phyloP scores from a whole-genome alignment of 2,329 filamentous ascomycete species.

The Colletotrichum euphorbiae region DNA sequence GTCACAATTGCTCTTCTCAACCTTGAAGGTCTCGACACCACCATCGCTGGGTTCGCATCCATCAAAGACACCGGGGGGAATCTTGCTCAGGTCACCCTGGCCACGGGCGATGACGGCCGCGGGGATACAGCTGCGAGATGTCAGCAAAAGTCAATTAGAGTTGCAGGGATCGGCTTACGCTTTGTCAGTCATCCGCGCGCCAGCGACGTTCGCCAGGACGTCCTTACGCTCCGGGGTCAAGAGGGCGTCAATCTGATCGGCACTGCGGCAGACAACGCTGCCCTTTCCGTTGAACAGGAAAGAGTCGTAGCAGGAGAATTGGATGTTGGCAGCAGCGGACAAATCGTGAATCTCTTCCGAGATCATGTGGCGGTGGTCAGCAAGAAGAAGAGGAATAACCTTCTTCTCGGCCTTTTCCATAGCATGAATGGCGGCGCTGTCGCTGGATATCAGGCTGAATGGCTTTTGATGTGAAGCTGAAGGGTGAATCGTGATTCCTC shows the following conservation, averaged over 20 bases:
- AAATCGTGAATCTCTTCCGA: conserved; percentile 61
- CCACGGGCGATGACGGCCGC: conserved; percentile 54
- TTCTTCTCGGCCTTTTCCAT: conserved; percentile 62
- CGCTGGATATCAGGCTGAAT: conserved; percentile 61
- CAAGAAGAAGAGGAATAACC: conserved; percentile 62
- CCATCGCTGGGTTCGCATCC: conserved; percentile 61
- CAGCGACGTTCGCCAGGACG: conserved; percentile 45
- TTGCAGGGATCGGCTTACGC: conserved; percentile 45
- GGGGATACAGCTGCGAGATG: conserved; percentile 49
- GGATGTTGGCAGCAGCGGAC: conserved; percentile 57
- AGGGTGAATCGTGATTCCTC: conserved; percentile 64
- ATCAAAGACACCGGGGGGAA: conserved; percentile 58
- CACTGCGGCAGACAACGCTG: conserved; percentile 61
- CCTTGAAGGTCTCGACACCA: conserved; percentile 54
- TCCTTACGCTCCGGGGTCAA: conserved; percentile 47
- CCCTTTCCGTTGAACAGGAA: conserved; percentile 73
- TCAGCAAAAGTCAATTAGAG: not conserved
- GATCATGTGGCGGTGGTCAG: conserved; percentile 67
- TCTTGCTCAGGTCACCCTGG: conserved; percentile 47
- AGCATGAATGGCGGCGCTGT: conserved; percentile 44
- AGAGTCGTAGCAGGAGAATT: conserved; percentile 68
- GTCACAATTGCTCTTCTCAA: conserved; percentile 47
- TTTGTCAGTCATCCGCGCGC: conserved; percentile 54
- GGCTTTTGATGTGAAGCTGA: conserved; percentile 51
- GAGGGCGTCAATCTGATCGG: conserved; percentile 56